phyloP scores from a whole-genome alignment of 345 rosid species.

The Cochlearia excelsa region DNA sequence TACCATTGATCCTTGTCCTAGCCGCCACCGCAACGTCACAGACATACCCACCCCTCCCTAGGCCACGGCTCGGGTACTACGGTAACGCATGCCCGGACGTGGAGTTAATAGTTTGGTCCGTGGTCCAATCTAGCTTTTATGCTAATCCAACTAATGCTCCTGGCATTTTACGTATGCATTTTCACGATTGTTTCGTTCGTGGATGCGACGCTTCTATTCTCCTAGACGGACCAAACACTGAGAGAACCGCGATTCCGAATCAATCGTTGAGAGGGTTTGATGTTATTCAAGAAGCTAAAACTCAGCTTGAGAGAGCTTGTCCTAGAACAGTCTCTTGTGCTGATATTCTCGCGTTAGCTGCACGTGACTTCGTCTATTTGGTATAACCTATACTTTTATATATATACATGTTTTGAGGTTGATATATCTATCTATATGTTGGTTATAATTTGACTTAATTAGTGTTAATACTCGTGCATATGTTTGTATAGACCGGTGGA shows the following conservation, averaged over 20 bases:
- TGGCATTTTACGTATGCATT: conserved; percentile 40
- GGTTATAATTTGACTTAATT: too few relatives aligned
- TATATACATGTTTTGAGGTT: too few relatives aligned
- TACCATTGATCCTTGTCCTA: conserved; percentile 3
- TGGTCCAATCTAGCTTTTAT: conserved; percentile 29
- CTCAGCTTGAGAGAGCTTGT: conserved; percentile 39
- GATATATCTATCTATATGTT: not conserved
- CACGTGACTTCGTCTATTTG: conserved; percentile 46
- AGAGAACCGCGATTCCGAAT: conserved; percentile 39
- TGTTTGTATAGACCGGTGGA: conserved; percentile 32
- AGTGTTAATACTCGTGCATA: too few relatives aligned
- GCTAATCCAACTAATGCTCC: conserved; percentile 38
- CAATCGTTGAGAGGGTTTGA: conserved; percentile 38
- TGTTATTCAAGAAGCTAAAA: conserved; percentile 40
- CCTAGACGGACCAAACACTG: conserved; percentile 27
- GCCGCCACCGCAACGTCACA: not conserved
- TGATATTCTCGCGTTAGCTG: conserved; percentile 49
- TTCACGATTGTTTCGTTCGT: conserved; percentile 42
- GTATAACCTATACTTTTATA: conserved; percentile 8
- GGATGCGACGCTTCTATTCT: conserved; percentile 46
- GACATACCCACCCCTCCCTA: conserved; percentile 19
- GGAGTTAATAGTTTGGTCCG: conserved; percentile 29
- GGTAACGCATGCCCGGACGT: conserved; percentile 30
- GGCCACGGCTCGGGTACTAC: conserved; percentile 29
- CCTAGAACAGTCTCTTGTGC: conserved; percentile 49